Base-by-base conservation (phyloP, 2,329 filamentous ascomycete species). In the Penicillium sp. region DNA sequence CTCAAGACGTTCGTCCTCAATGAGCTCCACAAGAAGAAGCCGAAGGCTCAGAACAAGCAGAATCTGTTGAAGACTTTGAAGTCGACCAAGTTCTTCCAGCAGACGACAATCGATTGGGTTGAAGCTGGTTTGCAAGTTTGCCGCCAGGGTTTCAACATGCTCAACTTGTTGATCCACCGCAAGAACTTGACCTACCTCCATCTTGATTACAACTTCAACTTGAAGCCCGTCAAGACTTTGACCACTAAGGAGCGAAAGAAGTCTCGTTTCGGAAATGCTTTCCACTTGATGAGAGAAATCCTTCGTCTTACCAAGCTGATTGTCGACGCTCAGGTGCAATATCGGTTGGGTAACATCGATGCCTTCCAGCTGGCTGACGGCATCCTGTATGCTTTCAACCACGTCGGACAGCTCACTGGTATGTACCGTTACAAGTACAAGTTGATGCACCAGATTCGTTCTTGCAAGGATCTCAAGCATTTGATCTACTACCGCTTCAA, bases 401-500 rank as follows among this genome's bases (percentile, higher is more conserved):
- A 98, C 61, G 93, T 98, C 50, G 93, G 93, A 54, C 94, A 98
- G 70, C 77, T 98, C 53, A 98, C 93, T 15, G 93, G 93, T 67
- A 98, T 98, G 93, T 98, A 98, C 73, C 86, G 93, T 53, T 98
- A 98, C 80, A 98, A 98, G 77, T 98, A 98, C 77, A 98, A 98
- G 77, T 78, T 98, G 49, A 98, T 98, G 93, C 93, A 98, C 69
- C 93, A 98, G 71, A 98, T 98, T 62, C 88, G 93, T 61, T 95
- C 93, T 0, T 98, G 93, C 77, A 98, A 98, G 72, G 93, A 98
- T 72, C 70, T 98, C 66, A 98, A 98, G 80, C 93, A 98, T 79
- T 75, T 98, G 54, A 97, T 98, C 58, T 98, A 98, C 75, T 97
- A 97, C 70, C 87, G 91, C 43, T 98, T 98, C 75, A 98, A 98